Conservation (phyloP, 768 basidiomycete species). For the Asterophora parasitica region DNA sequence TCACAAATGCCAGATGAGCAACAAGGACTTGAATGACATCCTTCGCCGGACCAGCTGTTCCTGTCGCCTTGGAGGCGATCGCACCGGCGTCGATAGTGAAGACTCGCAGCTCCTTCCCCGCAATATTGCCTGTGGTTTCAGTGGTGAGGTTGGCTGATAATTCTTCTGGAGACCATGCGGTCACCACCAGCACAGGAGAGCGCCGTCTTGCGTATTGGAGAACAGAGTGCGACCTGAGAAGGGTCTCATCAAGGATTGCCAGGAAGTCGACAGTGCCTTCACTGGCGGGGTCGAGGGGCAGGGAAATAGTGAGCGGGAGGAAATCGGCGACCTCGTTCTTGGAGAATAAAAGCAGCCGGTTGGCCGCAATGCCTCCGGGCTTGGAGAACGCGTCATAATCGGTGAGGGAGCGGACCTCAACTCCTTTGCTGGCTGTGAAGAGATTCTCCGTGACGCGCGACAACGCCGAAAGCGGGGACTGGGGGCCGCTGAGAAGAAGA, state of each 20-base stretch:
- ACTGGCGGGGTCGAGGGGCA: constrained; percentile 51
- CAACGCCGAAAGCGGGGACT: constrained; percentile 50
- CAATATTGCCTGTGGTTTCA: constrained; percentile 41
- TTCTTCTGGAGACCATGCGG: constrained; percentile 75
- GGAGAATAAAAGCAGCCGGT: constrained; percentile 62
- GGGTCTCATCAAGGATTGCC: constrained; percentile 66
- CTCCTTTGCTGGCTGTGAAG: constrained; percentile 45
- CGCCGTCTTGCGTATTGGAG: constrained; percentile 60
- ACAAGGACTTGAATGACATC: constrained; percentile 52
- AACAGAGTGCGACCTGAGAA: constrained; percentile 76
- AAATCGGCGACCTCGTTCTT: constrained; percentile 31
- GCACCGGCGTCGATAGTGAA: constrained; percentile 57
- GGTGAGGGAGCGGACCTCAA: constrained; percentile 58
- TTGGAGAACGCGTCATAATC: constrained; percentile 75
- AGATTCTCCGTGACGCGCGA: constrained; percentile 54
- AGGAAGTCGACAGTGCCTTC: constrained; percentile 60
- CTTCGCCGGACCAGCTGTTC: constrained; percentile 27
- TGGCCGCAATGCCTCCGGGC: constrained; percentile 63
- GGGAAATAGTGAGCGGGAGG: constrained; percentile 48
- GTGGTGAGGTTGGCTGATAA: constrained; percentile 61
- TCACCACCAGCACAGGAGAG: constrained; percentile 68
- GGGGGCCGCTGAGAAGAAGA: constrained; percentile 60
- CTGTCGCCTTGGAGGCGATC: constrained; percentile 40
- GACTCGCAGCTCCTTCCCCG: constrained; percentile 48
- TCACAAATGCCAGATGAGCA: constrained; percentile 75